Base-by-base conservation (phyloP, 345 rosid genomes). In the Diplotaxis tenuifolia region DNA sequence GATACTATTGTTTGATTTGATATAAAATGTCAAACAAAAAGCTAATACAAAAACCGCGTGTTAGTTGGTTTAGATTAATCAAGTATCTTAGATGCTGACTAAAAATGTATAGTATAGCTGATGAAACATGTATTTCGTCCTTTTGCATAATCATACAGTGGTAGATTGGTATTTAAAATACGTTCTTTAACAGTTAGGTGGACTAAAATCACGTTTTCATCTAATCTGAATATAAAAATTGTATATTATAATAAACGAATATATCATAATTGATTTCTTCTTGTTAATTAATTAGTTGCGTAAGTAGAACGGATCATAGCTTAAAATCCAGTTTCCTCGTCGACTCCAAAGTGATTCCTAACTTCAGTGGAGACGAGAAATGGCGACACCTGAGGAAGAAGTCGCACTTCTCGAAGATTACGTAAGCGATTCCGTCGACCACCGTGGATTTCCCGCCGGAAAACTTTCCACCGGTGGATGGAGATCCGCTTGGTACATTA, bases 381-480 rank as follows among this genome's bases (percentile, higher is more conserved):
- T 75, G 74, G 18, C 7, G 8, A 62, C 15, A 20, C 15, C 25
- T 0, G 79, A 75, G 11, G 74, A 75, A 53, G 65, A 62, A 40
- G 70, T 42, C 22, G 18, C 53, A 9, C 54, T 76, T 63, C 40
- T 70, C 4, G 67, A 76, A 55, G n/a, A n/a, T n/a, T n/a, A n/a
- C n/a, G n/a, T n/a, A n/a, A n/a, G n/a, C n/a, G n/a, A n/a, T n/a
- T n/a, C 80, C 18, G 72, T 71, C 0, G 60, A 77, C 72, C 57
- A 70, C 76, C 63, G 62, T 50, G 76, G 80, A 57, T 0, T 15
- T 32, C 68, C 72, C 47, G 80, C 76, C 34, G 56, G 50, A 4
- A 77, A 65, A 11, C n/a, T n/a, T n/a, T n/a, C n/a, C n/a, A n/a
- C n/a, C n/a, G n/a, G n/a, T n/a, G n/a, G n/a, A n/a, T n/a, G n/a